Base-by-base conservation (phyloP, 768 basidiomycete species). In the Nidula microcarpa region DNA sequence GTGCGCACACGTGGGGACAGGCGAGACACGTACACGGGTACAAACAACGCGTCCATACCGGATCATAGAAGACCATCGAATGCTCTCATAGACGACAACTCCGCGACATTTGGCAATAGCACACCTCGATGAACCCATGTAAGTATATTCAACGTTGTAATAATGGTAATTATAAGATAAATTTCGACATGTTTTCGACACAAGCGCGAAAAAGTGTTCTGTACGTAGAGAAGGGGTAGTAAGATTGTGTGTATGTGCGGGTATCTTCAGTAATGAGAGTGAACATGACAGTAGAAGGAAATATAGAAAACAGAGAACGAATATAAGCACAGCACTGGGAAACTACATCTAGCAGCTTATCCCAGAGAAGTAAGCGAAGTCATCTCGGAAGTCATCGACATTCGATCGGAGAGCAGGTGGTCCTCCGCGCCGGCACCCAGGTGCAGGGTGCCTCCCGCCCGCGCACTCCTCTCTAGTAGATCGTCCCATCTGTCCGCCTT, bases 401-500 rank as follows among this genome's bases (percentile, higher is more conserved):
- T 11, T 45, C 45, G 11, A 52, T 52, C 51, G n/a, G 51, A 52
- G 2, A 45, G 8, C 43, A 52, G 33, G 14, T 37, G 23, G 8
- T 35, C 43, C 16, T 57, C 62, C 16, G 69, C 73, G 23, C 23
- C 23, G 6, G 73, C 71, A 34, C 72, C 78, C 5, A 90, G 62
- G 58, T 83, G 86, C 51, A 91, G 62, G 50, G 89, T 91, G 43
- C 89, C 89, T 1, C 89, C 89, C 1, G 89, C 89, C 49, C 68
- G 67, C 41, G 76, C 85, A 60, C 88, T 89, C 58, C 78, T 74
- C 62, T 80, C 77, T 55, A 90, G 66, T 51, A 91, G 60, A 55
- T 84, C 84, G 52, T 87, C 78, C 88, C 87, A 91, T 60, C 79
- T 80, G 10, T 77, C 80, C 6, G 78, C 76, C 71, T 91, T 91